Evolutionary conservation across 1,284 basidiomycete genomes (phyloP).

Genomic region (Leccinum subspadiceum): DNA sequence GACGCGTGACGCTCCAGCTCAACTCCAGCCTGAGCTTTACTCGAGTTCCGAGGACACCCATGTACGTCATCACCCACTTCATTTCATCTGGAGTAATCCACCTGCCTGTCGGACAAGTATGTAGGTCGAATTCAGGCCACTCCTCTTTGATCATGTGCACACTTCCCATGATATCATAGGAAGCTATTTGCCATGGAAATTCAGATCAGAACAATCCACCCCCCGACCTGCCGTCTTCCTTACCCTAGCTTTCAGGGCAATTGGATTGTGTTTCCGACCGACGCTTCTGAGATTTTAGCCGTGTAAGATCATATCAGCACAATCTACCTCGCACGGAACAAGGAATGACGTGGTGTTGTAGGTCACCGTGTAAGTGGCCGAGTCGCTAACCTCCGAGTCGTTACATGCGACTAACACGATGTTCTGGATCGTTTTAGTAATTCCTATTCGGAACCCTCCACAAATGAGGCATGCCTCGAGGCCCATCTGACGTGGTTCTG

Average conservation of each 20-base stretch:
- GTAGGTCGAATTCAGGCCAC: not conserved
- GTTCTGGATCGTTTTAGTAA: conserved; percentile 13
- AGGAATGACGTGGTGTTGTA: not conserved
- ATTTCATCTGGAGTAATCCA: conserved; percentile 1
- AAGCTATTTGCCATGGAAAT: conserved; percentile 3
- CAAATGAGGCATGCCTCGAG: conserved; percentile 32
- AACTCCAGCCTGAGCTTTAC: not conserved
- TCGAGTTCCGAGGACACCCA: conserved; percentile 1
- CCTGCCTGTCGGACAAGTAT: conserved; percentile 2
- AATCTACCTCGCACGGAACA: not conserved
- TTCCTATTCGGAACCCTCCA: conserved; percentile 4
- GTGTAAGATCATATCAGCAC: not conserved
- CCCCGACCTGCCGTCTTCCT: not conserved
- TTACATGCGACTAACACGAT: conserved; percentile 16
- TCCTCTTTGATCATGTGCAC: conserved; percentile 3
- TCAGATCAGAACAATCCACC: not conserved
- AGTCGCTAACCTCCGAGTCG: conserved; percentile 6
- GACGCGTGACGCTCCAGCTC: not conserved
- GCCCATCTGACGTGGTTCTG: conserved; percentile 22
- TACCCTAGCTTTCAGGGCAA: not conserved
- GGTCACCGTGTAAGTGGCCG: conserved; percentile 1
- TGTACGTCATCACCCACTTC: conserved; percentile 4
- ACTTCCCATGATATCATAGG: conserved; percentile 7
- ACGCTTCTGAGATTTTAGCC: not conserved
- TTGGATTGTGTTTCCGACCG: not conserved